phyloP scores from a whole-genome alignment of 306 rosid genomes.

The Leucaena leucocephala region DNA sequence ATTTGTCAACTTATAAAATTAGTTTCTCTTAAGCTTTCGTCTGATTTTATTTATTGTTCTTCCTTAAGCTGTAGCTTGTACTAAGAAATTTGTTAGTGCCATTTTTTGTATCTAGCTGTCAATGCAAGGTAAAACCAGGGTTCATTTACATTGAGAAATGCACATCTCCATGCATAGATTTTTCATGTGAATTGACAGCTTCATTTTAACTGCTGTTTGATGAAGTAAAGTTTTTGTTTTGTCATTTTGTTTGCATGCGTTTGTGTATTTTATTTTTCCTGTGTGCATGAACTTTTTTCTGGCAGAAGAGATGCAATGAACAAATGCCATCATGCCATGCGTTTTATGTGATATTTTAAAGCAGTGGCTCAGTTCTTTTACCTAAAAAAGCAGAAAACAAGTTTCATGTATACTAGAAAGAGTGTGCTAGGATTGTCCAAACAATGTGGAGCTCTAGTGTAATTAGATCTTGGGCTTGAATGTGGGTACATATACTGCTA shows the following conservation, averaged over 20 bases:
- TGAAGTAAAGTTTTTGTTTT: neutral
- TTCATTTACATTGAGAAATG: neutral
- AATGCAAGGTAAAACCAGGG: neutral
- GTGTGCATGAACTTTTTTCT: neutral
- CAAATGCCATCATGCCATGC: neutral
- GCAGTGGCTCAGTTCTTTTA: neutral
- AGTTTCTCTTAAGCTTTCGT: neutral
- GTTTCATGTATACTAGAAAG: neutral
- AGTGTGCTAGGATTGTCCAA: neutral
- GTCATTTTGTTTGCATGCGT: neutral
- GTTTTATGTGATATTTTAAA: neutral
- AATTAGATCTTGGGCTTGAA: neutral
- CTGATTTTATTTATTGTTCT: neutral
- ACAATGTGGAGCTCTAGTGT: neutral
- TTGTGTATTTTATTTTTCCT: neutral
- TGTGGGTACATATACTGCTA: neutral
- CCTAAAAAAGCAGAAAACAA: neutral
- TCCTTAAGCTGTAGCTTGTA: neutral
- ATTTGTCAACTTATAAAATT: neutral
- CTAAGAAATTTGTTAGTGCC: neutral
- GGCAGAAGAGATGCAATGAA: neutral
- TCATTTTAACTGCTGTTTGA: neutral
- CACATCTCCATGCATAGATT: neutral
- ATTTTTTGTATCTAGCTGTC: neutral
- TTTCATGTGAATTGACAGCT: neutral